Evolutionary conservation across 495 filamentous ascomycete species (phyloP).

Genomic region (Letharia lupina): DNA sequence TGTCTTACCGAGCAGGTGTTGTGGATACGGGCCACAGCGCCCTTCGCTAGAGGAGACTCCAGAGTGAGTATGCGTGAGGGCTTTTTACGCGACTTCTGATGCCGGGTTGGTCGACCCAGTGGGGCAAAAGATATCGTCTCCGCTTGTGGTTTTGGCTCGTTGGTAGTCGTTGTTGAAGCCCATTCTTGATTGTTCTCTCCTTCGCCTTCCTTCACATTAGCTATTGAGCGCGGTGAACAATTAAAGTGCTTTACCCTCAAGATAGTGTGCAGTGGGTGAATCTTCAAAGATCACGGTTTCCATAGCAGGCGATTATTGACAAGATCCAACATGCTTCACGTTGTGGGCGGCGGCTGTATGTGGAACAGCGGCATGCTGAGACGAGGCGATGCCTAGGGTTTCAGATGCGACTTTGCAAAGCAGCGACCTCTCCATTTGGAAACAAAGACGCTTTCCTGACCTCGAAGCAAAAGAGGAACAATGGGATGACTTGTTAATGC

Average conservation of each 20-base stretch:
- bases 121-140: conserved; percentile 60
- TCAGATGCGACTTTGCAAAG: not conserved
- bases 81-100: conserved; percentile 56
- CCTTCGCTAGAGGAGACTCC: conserved; percentile 41
- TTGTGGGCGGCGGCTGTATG: not conserved
- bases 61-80: conserved; percentile 55
- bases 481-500: not conserved
- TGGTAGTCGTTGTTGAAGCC: conserved; percentile 37
- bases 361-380: not conserved
- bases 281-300: conserved; percentile 86
- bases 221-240: conserved; percentile 2
- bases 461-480: not conserved
- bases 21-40: conserved; percentile 44
- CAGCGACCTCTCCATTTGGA: not conserved
- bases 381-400: not conserved
- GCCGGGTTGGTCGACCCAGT: conserved; percentile 58
- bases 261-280: conserved; percentile 84
- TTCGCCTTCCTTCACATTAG: conserved; percentile 30
- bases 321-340: conserved; percentile 12
- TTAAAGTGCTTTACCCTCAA: conserved; percentile 62
- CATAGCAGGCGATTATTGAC: conserved; percentile 44
- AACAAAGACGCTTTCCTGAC: not conserved
- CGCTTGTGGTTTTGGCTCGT: conserved; percentile 29
- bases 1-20: conserved; percentile 51
- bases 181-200: conserved; percentile 44